phyloP scores from a whole-genome alignment of 2,329 filamentous ascomycete genomes.

The Penicillium sclerotiorum region DNA sequence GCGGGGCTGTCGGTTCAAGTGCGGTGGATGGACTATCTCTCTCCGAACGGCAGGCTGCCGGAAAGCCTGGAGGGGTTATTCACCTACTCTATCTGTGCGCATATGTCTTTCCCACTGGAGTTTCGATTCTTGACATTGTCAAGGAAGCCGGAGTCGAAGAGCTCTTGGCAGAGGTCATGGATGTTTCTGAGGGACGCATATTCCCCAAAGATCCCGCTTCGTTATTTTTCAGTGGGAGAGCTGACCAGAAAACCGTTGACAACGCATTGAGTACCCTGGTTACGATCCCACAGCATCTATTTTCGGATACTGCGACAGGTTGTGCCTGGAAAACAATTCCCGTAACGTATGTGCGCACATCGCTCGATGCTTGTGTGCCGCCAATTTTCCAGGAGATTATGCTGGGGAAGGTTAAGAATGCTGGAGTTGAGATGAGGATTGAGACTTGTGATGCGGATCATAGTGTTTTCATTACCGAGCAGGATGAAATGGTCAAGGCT shows the following conservation, averaged over 20 bases:
- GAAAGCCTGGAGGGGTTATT: slow-evolving; percentile 20
- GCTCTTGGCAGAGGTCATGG: slow-evolving; percentile 8
- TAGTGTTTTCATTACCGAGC: slow-evolving; percentile 16
- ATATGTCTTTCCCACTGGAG: slow-evolving; percentile 17
- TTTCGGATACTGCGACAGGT: background rate
- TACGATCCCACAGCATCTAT: background rate
- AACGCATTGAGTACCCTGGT: slow-evolving; percentile 6
- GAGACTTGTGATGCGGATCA: slow-evolving; percentile 20
- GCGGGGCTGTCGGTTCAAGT: slow-evolving; percentile 25
- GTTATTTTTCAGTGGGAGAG: slow-evolving; percentile 9
- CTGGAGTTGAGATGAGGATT: slow-evolving; percentile 10
- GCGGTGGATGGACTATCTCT: slow-evolving; percentile 19
- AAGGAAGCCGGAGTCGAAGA: slow-evolving; percentile 8
- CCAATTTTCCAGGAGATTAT: slow-evolving; percentile 20
- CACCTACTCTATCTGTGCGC: slow-evolving; percentile 26
- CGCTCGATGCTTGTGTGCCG: slow-evolving; percentile 12
- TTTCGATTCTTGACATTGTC: slow-evolving; percentile 9
- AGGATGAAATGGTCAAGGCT: slow-evolving; percentile 17
- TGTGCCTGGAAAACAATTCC: slow-evolving; percentile 15
- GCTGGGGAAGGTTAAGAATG: slow-evolving; percentile 8
- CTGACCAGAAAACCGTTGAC: slow-evolving; percentile 3
- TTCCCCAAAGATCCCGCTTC: slow-evolving; percentile 3
- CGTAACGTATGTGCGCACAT: slow-evolving; percentile 17
- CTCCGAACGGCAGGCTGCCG: slow-evolving; percentile 5
- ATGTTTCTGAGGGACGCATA: slow-evolving; percentile 1